Conservation (phyloP, 2,329 filamentous ascomycete genomes). For the Alternaria sp. region DNA sequence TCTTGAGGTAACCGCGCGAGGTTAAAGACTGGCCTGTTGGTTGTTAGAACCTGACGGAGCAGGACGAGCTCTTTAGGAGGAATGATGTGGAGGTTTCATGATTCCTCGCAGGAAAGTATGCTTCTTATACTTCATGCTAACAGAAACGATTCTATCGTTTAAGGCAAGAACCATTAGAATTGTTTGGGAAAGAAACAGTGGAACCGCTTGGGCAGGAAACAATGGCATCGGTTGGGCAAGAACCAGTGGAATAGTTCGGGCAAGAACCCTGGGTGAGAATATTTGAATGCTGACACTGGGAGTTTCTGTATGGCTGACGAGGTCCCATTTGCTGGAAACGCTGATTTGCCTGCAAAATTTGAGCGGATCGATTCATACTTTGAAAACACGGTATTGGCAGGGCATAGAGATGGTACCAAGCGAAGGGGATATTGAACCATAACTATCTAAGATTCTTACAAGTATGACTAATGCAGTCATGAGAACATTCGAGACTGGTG, state of each 20-base stretch:
- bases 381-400: neutral
- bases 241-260: neutral
- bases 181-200: no score
- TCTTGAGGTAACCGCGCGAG: constrained; percentile 99
- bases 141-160: no score
- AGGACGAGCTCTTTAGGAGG: no score
- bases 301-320: neutral
- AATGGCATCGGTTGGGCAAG: no score
- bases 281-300: neutral
- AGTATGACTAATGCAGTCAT: neutral
- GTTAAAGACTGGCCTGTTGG: constrained; percentile 82
- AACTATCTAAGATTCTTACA: neutral
- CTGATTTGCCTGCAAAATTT: neutral
- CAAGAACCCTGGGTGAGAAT: neutral
- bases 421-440: neutral
- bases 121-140: no score
- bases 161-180: no score
- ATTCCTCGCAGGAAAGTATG: no score
- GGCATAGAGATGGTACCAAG: neutral
- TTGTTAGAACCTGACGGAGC: constrained; percentile 19
- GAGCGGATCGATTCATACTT: neutral
- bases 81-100: no score
- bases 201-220: no score
- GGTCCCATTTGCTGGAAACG: neutral
- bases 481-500: neutral